A percentile compares a stretch with the other conserved stretches of the same genome.
Conservation (phyloP, 768 basidiomycete species). For the Kwoniella newhampshirensis region DNA sequence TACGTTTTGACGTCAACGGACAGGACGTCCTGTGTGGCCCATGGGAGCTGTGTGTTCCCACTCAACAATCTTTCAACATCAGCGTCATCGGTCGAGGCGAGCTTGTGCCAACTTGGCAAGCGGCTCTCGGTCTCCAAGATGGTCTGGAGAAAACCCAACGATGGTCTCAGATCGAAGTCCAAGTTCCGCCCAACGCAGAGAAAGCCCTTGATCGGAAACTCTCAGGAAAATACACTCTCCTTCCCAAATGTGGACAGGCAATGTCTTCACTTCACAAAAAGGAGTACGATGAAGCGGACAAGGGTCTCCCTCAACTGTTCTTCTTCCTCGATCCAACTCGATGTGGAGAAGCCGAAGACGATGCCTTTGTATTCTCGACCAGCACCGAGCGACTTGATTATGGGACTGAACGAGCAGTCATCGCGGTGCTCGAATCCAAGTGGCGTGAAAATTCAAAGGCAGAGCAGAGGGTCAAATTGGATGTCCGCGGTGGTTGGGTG, state of each 20-base stretch:
- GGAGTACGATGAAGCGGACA: conserved; percentile 56
- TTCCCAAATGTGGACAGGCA: conserved; percentile 86
- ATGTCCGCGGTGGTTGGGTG: conserved; percentile 69
- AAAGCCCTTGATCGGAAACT: conserved; percentile 71
- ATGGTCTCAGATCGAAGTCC: conserved; percentile 65
- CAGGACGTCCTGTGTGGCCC: conserved; percentile 60
- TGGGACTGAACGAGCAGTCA: conserved; percentile 73
- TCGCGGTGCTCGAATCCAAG: conserved; percentile 68
- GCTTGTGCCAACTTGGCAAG: conserved; percentile 79
- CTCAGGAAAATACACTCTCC: conserved; percentile 71
- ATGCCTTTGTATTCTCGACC: conserved; percentile 80
- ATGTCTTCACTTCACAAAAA: conserved; percentile 78
- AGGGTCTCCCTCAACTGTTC: conserved; percentile 64
- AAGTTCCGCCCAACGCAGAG: conserved; percentile 58
- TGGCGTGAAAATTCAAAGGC: conserved; percentile 67
- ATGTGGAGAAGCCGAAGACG: conserved; percentile 69
- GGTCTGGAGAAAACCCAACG: conserved; percentile 69
- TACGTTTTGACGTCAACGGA: conserved; percentile 53
- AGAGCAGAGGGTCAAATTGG: conserved; percentile 60
- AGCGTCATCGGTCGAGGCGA: conserved; percentile 63
- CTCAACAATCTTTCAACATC: conserved; percentile 60
- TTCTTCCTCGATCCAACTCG: conserved; percentile 77
- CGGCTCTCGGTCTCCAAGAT: conserved; percentile 70
- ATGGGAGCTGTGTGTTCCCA: conserved; percentile 80
- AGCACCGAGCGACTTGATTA: conserved; percentile 75